Percentiles rank a stretch among this genome's conserved stretches.
Evolutionary conservation across 129 eudicot species (phyloP).

Genomic region (Calendula officinalis): DNA sequence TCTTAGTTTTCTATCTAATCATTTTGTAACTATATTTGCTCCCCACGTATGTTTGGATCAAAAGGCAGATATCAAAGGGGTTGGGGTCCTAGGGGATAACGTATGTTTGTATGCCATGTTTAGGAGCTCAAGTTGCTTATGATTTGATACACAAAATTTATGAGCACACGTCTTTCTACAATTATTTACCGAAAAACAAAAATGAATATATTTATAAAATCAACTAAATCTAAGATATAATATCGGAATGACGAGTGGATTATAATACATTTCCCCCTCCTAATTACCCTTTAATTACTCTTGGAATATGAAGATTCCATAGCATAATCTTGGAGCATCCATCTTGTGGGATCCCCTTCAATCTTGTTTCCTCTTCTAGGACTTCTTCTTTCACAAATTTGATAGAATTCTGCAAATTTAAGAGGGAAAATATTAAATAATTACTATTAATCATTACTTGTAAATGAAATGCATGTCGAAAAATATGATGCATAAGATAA

Average conservation of each 20-base stretch:
- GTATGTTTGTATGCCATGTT: neutral
- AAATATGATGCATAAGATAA: too few relatives aligned
- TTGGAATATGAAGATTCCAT: slow-evolving; percentile 65
- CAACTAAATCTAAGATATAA: slow-evolving; percentile 17
- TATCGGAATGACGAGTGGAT: slow-evolving; percentile 7
- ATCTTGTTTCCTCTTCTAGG: slow-evolving; percentile 74
- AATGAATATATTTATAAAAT: slow-evolving; percentile 11
- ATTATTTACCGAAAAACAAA: slow-evolving; percentile 10
- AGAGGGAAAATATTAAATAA: neutral
- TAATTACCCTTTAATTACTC: slow-evolving; percentile 22
- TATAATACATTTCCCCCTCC: neutral
- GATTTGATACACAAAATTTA: neutral
- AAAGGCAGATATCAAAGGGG: too few relatives aligned
- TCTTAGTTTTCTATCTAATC: too few relatives aligned
- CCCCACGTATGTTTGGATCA: too few relatives aligned
- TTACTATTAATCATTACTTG: neutral
- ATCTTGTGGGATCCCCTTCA: slow-evolving; percentile 68
- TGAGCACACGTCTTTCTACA: neutral
- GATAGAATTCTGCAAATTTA: slow-evolving; percentile 59
- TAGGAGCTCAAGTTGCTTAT: neutral
- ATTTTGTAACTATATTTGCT: too few relatives aligned
- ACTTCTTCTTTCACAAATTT: slow-evolving; percentile 80
- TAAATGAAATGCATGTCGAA: too few relatives aligned
- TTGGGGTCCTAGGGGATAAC: too few relatives aligned
- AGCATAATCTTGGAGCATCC: slow-evolving; percentile 79